phyloP scores from a whole-genome alignment of 192 early-diverging fungal species.

The Lunasporangiospora selenospora region DNA sequence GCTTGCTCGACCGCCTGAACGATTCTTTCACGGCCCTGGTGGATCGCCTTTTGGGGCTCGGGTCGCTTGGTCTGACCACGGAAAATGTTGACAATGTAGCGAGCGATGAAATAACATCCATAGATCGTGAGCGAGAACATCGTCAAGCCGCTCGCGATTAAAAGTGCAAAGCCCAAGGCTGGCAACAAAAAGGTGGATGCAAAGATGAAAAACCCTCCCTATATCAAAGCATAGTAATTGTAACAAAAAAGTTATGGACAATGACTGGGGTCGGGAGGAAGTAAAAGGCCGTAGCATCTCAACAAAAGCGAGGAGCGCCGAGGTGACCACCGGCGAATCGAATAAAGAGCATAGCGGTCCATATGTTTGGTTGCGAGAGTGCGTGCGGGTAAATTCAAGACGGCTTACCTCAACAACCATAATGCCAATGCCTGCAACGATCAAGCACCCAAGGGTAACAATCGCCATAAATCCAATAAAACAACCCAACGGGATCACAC shows the following conservation, averaged over 20 bases:
- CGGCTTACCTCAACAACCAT: constrained; percentile 20
- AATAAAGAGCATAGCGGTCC: neutral
- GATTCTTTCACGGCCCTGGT: too few relatives aligned
- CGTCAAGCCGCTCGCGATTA: constrained; percentile 15
- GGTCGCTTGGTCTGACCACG: too few relatives aligned
- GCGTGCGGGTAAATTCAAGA: too few relatives aligned
- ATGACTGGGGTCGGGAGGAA: too few relatives aligned
- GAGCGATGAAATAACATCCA: too few relatives aligned
- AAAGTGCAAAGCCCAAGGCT: constrained; percentile 11
- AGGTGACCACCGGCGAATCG: neutral
- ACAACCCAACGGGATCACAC: constrained; percentile 17
- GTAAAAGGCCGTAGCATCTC: neutral
- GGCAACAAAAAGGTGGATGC: constrained; percentile 31
- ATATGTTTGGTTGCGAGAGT: too few relatives aligned
- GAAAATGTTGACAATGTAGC: too few relatives aligned
- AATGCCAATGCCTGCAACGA: constrained; percentile 17
- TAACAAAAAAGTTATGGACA: neutral
- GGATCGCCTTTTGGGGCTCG: too few relatives aligned
- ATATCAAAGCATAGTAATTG: neutral
- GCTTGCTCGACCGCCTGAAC: too few relatives aligned
- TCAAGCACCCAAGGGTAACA: constrained; percentile 17
- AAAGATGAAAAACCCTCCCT: constrained; percentile 26
- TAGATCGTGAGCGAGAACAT: too few relatives aligned
- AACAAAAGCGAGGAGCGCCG: neutral
- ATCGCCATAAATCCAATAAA: constrained; percentile 23